phyloP scores from a whole-genome alignment of 2,329 filamentous ascomycete species.

The Cryoendolithus antarcticus region DNA sequence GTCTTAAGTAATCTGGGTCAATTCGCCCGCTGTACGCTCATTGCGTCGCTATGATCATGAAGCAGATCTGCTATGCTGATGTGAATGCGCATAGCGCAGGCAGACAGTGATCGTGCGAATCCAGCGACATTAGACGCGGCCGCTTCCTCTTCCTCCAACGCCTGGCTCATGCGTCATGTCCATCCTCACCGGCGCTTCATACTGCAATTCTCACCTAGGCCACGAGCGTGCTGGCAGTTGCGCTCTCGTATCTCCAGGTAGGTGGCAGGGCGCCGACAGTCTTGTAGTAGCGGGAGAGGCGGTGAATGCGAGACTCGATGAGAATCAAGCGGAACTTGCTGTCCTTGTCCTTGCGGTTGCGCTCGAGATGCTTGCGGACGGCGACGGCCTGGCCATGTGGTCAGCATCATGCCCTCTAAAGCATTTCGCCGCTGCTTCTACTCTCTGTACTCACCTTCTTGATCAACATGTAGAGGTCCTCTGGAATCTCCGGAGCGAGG shows the following conservation, averaged over 20 bases:
- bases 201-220: conserved; percentile 48
- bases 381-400: conserved; percentile 54
- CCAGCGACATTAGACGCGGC: no score
- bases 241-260: conserved; percentile 98
- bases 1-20: no score
- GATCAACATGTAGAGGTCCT: conserved; percentile 99
- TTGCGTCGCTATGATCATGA: no score
- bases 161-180: no score
- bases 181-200: no score
- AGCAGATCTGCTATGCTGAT: no score
- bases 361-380: conserved; percentile 99
- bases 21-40: no score
- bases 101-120: no score
- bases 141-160: no score
- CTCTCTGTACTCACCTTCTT: conserved; percentile 65
- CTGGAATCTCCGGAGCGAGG: conserved; percentile 95
- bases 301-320: conserved; percentile 99
- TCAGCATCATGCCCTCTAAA: no score
- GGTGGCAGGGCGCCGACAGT: conserved; percentile 72
- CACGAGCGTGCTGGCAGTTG: conserved; percentile 88
- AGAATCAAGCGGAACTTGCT: conserved; percentile 99
- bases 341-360: conserved; percentile 99
- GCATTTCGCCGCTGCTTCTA: no score
- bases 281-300: conserved; percentile 99
- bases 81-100: no score